Evolutionary conservation across 805 yeast genomes (phyloP), one percentile per base, ranked within the genome.

Genomic region (Barnettozyma vustinii): DNA sequence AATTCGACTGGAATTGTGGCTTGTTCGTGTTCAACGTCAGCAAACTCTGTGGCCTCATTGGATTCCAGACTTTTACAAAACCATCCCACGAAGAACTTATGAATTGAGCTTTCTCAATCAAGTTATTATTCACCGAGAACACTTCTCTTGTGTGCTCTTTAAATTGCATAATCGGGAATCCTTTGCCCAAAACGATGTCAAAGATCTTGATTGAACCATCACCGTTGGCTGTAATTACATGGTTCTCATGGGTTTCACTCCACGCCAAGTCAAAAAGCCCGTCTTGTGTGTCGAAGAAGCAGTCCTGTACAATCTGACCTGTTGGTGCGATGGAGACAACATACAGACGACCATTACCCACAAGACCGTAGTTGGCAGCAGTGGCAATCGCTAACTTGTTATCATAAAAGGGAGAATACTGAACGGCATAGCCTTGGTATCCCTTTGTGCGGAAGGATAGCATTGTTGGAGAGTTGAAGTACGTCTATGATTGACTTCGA

Each of bases 31-130:
- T 62, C 40, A 88, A 69, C 0, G 91, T 83, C 49, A 81, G 43
- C 48, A 87, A 52, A 23, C 89, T 79, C 18, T 73, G 68, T 26
- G 65, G 68, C 49, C 90, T 70, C 37, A 66, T 65, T 0, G 94
- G 90, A 0, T 82, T 65, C 96, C 96, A 87, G 4, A 88, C 60
- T 64, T 87, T 88, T 36, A 91, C 77, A 0, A 85, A 71, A 0
- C 97, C 96, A 64, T 92, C 98, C 98, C 98, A 92, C 9, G 96
- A 84, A 25, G 91, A 77, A 18, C 92, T 76, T 37, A 84, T 81
- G 65, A 92, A 87, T 16, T 71, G 72, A 5, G 75, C 61, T 66
- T 89, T 86, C 53, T 82, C 84, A 4, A 81, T 77, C 51, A 83
- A 62, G 60, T 83, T 84, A 94, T 94, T 86, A 57, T 79, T 78